Evolutionary conservation across 2,329 filamentous ascomycete genomes (phyloP).

Genomic region (Botrytis elliptica): DNA sequence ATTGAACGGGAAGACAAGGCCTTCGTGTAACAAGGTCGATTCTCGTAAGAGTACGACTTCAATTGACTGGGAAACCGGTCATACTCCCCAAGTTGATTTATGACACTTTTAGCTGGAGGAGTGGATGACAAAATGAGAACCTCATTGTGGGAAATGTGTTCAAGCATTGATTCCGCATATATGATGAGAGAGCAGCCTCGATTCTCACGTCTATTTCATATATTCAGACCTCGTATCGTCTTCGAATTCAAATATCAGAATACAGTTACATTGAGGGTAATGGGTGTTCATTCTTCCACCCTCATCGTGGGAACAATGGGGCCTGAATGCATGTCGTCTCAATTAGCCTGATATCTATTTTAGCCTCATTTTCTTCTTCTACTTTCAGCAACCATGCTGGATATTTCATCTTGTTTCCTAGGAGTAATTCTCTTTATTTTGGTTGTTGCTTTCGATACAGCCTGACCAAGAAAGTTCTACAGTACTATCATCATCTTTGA

Average conservation of each 20-base stretch:
- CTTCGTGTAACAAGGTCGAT: background rate
- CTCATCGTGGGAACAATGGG: background rate
- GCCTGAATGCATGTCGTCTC: background rate
- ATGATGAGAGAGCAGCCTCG: background rate
- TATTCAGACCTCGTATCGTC: background rate
- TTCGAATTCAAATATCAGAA: background rate
- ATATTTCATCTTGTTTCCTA: background rate
- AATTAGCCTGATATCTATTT: background rate
- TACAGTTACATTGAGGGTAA: background rate
- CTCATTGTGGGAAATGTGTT: background rate
- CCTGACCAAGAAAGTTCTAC: conserved; percentile 16
- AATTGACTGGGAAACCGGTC: background rate
- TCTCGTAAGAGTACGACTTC: background rate
- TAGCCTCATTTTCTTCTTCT: background rate
- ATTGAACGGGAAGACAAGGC: background rate
- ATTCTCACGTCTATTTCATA: background rate
- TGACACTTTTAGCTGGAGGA: background rate
- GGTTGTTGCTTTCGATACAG: background rate
- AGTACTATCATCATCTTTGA: background rate
- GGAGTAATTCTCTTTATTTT: background rate
- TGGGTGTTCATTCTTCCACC: background rate
- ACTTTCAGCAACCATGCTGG: background rate
- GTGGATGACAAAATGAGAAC: background rate
- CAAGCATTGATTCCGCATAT: background rate
- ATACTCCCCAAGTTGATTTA: background rate